Evolutionary conservation across 2,329 filamentous ascomycete genomes (phyloP).

Genomic region (Clonostachys rosea): DNA sequence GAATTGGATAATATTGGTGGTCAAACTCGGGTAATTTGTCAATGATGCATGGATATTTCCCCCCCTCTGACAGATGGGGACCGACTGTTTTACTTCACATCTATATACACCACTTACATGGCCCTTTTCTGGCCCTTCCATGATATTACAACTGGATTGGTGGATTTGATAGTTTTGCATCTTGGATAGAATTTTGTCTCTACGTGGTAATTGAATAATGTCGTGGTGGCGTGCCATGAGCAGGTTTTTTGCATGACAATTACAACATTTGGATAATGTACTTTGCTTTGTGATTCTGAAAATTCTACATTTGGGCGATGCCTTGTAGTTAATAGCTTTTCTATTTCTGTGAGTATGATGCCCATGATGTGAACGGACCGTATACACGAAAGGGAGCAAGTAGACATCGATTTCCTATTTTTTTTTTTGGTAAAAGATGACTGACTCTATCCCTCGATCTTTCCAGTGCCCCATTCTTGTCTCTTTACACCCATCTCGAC

Average conservation of each 20-base stretch:
- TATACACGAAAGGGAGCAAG: no score
- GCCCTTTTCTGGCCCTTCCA: no score
- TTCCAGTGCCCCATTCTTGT: conserved; percentile 74
- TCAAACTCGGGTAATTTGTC: no score
- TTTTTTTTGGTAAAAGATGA: background rate
- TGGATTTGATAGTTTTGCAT: background rate
- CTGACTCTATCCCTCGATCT: conserved; percentile 37
- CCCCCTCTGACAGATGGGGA: no score
- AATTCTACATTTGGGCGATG: background rate
- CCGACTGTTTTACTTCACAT: no score
- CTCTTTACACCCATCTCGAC: conserved; percentile 92
- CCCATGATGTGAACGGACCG: no score
- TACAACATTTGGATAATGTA: background rate
- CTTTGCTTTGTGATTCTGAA: no score
- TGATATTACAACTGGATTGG: no score
- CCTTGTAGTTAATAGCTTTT: background rate
- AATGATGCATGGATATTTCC: no score
- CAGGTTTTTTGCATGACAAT: background rate
- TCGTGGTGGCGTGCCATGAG: background rate
- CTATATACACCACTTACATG: no score
- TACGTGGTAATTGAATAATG: conserved; percentile 2
- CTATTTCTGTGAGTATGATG: background rate
- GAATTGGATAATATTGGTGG: no score
- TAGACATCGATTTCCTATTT: no score
- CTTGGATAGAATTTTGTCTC: background rate